phyloP scores from a whole-genome alignment of 2,329 filamentous ascomycete genomes.

The Exutisphaerella laricina region DNA sequence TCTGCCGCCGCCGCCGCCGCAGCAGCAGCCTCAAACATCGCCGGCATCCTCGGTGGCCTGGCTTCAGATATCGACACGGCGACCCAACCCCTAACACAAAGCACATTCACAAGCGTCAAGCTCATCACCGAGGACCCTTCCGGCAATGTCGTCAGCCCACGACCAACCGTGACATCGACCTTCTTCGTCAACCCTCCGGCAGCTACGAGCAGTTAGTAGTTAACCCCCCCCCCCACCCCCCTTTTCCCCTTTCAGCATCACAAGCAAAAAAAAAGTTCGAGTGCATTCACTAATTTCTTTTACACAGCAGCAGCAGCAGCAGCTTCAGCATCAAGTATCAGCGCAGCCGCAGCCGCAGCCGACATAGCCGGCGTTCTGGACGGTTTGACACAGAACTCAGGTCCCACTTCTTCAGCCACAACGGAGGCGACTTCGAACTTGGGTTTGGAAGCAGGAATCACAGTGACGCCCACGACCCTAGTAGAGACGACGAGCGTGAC shows the following conservation, averaged over 20 bases:
- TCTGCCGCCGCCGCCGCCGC: conserved; percentile 11
- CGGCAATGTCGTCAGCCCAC: conserved; percentile 9
- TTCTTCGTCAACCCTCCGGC: conserved; percentile 10
- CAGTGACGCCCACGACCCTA: no score
- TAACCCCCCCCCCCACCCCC: no score
- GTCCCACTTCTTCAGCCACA: no score
- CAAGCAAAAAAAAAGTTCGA: not conserved
- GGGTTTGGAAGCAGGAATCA: no score
- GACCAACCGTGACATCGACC: conserved; percentile 9
- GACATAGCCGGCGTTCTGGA: no score
- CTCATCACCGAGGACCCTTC: conserved; percentile 18
- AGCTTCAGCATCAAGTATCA: no score
- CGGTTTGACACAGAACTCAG: no score
- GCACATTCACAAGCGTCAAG: conserved; percentile 20
- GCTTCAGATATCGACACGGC: conserved; percentile 10
- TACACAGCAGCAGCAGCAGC: not conserved
- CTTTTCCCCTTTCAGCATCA: no score
- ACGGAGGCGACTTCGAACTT: no score
- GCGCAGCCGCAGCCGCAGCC: no score
- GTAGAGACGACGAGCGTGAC: no score
- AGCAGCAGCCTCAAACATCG: conserved; percentile 18
- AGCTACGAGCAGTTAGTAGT: not conserved
- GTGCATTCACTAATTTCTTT: not conserved
- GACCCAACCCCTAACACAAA: conserved; percentile 12
- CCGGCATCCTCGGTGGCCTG: conserved; percentile 15